Conservation (phyloP, 495 filamentous ascomycete species). For the Amorphotheca resinae region DNA sequence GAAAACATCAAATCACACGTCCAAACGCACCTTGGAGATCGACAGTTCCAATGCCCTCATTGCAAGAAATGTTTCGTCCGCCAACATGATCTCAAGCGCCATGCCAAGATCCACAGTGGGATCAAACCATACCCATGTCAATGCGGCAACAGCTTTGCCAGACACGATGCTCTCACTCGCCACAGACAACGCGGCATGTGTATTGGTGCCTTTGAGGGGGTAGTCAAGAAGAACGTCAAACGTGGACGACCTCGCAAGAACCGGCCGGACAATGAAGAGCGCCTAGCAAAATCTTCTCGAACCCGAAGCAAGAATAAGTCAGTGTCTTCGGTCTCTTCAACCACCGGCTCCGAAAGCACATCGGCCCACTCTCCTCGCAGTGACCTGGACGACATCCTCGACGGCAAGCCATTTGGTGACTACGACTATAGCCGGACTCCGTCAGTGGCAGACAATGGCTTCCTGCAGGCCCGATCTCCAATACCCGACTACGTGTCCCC, state of each 20-base stretch:
- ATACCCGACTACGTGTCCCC: slow-evolving; percentile 16
- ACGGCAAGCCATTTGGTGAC: slow-evolving; percentile 28
- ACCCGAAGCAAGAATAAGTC: slow-evolving; percentile 38
- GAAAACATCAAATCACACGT: slow-evolving; percentile 98
- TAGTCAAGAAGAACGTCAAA: slow-evolving; percentile 57
- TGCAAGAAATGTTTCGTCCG: slow-evolving; percentile 93
- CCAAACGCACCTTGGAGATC: slow-evolving; percentile 90
- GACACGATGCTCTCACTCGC: slow-evolving; percentile 87
- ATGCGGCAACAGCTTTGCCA: slow-evolving; percentile 82
- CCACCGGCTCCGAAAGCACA: slow-evolving; percentile 34
- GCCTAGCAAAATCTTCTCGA: slow-evolving; percentile 48
- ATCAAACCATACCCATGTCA: slow-evolving; percentile 85
- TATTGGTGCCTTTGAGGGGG: slow-evolving; percentile 76
- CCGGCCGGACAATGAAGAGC: slow-evolving; percentile 50
- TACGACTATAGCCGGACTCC: slow-evolving; percentile 27
- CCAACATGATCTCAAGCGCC: slow-evolving; percentile 91
- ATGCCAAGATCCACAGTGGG: slow-evolving; percentile 90
- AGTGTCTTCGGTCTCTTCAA: slow-evolving; percentile 32
- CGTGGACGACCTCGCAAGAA: slow-evolving; percentile 54
- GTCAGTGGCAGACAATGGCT: slow-evolving; percentile 2
- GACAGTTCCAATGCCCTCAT: slow-evolving; percentile 78
- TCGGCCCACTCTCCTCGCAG: slow-evolving; percentile 32
- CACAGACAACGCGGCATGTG: slow-evolving; percentile 94
- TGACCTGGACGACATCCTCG: slow-evolving; percentile 29
- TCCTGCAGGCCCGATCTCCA: slow-evolving; percentile 14